Evolutionary conservation across 2,329 filamentous ascomycete genomes (phyloP).

Genomic region (Alternaria brassicicola): DNA sequence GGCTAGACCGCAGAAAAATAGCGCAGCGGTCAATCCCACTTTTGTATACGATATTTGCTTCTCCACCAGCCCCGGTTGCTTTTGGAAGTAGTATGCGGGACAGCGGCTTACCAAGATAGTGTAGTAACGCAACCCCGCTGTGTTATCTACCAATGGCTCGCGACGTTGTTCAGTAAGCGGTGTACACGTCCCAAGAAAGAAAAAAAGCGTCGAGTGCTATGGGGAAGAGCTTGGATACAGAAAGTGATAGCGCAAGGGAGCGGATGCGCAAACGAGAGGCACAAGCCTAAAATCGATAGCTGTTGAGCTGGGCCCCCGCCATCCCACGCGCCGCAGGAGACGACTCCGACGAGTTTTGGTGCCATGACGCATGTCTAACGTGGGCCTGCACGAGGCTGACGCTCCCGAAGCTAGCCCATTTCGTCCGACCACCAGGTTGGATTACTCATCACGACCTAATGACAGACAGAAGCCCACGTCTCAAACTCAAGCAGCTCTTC

Average conservation of each 20-base stretch:
- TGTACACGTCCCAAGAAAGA: background rate
- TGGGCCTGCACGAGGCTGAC: constrained; percentile 1
- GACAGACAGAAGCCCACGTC: background rate
- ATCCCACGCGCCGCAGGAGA: constrained; percentile 18
- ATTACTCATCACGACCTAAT: background rate
- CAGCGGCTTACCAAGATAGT: constrained; percentile 24
- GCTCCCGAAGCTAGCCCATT: background rate
- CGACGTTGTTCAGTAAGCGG: constrained; percentile 13
- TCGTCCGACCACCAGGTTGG: background rate
- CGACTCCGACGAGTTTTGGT: constrained; percentile 8
- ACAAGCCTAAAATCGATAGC: constrained; percentile 5
- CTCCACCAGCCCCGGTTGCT: constrained; percentile 23
- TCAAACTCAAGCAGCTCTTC: background rate
- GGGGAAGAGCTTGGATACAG: background rate
- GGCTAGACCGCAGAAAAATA: constrained; percentile 5
- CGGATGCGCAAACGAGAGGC: constrained; percentile 11
- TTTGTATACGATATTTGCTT: constrained; percentile 16
- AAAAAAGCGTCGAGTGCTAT: background rate
- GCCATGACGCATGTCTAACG: constrained; percentile 4
- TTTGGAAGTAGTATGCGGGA: constrained; percentile 16
- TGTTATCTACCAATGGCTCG: constrained; percentile 15
- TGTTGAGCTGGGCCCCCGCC: constrained; percentile 18
- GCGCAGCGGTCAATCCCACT: constrained; percentile 8
- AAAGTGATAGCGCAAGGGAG: background rate
- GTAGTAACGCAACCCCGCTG: constrained; percentile 18